Conservation (phyloP, 139 green algal species). For the Diplosphaera chodatii region DNA sequence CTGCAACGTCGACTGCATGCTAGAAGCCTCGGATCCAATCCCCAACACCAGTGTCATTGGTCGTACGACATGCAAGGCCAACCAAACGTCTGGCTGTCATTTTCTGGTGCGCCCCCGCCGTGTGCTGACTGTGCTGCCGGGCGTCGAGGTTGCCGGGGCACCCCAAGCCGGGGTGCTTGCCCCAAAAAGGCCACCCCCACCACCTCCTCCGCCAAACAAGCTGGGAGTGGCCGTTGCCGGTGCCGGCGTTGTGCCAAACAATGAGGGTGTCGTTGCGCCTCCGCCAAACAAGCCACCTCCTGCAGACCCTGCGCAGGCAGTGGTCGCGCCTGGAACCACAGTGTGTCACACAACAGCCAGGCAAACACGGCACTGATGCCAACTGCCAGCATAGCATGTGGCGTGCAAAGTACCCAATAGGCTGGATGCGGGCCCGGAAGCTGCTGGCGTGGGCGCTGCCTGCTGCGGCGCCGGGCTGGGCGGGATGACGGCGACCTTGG, state of each 20-base stretch:
- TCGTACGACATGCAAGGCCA: too few species aligned
- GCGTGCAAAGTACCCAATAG: too few species aligned
- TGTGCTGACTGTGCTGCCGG: background rate
- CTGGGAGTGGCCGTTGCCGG: background rate
- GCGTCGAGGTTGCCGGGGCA: background rate
- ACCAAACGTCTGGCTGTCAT: too few species aligned
- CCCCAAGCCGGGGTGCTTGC: background rate
- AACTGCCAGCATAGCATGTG: background rate
- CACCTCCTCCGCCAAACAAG: background rate
- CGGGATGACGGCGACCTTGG: background rate
- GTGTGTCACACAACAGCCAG: too few species aligned
- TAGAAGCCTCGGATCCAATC: too few species aligned
- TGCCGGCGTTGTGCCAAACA: background rate
- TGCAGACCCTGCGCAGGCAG: background rate
- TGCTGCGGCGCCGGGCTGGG: background rate
- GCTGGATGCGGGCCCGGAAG: too few species aligned
- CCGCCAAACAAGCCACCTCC: background rate
- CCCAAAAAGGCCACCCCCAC: background rate
- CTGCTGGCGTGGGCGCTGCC: too few species aligned
- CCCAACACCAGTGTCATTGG: too few species aligned
- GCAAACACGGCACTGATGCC: too few species aligned
- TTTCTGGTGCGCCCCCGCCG: background rate
- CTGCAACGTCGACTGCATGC: too few species aligned
- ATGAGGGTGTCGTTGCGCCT: background rate
- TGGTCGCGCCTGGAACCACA: too few species aligned